phyloP scores from a whole-genome alignment of 2,329 filamentous ascomycete genomes.

The Calonectria naviculata region DNA sequence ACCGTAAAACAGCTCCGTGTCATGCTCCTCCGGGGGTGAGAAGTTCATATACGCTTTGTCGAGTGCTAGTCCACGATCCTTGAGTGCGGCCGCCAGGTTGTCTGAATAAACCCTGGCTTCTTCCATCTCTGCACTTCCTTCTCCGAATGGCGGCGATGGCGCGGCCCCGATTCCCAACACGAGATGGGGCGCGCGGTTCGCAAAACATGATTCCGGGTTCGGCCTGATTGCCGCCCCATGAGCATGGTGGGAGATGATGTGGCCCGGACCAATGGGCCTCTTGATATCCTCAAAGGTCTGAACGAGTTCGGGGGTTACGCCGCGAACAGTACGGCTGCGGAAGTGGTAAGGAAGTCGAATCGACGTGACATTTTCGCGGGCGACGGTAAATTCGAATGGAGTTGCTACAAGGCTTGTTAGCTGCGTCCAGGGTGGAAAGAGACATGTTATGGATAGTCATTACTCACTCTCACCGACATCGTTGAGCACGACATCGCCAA shows the following conservation, averaged over 20 bases:
- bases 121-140: not conserved
- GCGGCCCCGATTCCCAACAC: not conserved
- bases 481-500: not conserved
- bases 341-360: conserved; percentile 2
- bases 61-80: not conserved
- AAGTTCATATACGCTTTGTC: conserved; percentile 8
- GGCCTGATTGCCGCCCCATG: conserved; percentile 4
- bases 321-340: not conserved
- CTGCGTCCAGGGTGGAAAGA: not conserved
- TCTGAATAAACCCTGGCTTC: not conserved
- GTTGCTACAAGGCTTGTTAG: not conserved
- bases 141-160: not conserved
- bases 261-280: not conserved
- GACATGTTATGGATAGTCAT: not conserved
- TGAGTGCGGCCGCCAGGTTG: not conserved
- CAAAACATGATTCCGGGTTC: not conserved
- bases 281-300: not conserved
- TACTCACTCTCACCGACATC: conserved; percentile 3
- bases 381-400: not conserved
- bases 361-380: not conserved
- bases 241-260: conserved; percentile 10
- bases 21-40: not conserved
- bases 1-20: conserved; percentile 3
- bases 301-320: conserved; percentile 1
- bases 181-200: not conserved